Evolutionary conservation across 2,329 filamentous ascomycete genomes (phyloP).

Genomic region (Teratosphaeria viscida): DNA sequence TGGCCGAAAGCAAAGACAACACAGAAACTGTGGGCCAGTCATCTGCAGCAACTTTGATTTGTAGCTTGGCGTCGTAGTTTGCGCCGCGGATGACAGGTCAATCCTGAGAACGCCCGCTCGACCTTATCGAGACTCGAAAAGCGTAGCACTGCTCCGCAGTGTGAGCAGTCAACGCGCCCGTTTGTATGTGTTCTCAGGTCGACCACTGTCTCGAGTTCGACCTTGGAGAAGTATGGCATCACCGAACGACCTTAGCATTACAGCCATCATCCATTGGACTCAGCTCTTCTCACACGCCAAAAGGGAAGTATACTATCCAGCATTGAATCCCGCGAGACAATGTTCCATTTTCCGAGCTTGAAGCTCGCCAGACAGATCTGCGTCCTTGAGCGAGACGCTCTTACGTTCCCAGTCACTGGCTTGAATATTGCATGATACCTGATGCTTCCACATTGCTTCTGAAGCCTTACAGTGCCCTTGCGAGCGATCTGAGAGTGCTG

Average conservation of each 20-base stretch:
- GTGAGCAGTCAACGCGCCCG: background rate
- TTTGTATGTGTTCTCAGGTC: background rate
- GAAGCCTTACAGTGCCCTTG: background rate
- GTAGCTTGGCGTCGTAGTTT: background rate
- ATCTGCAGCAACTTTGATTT: background rate
- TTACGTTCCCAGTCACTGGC: background rate
- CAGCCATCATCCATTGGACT: background rate
- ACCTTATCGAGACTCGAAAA: too few relatives aligned
- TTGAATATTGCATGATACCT: background rate
- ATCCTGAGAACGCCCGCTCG: too few relatives aligned
- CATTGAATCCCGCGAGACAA: background rate
- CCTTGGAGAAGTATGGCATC: background rate
- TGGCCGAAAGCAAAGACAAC: background rate
- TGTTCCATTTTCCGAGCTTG: background rate
- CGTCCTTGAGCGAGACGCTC: background rate
- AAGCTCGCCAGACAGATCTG: background rate
- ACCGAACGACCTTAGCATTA: background rate
- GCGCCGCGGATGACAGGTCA: background rate
- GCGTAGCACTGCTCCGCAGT: too few relatives aligned
- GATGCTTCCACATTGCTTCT: background rate
- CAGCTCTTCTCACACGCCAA: background rate
- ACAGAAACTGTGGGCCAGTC: background rate
- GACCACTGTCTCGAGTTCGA: background rate
- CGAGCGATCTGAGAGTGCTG: too few relatives aligned
- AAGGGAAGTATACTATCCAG: background rate